Conservation (phyloP, 208 protist species). For the Blechomonas ayalai region DNA sequence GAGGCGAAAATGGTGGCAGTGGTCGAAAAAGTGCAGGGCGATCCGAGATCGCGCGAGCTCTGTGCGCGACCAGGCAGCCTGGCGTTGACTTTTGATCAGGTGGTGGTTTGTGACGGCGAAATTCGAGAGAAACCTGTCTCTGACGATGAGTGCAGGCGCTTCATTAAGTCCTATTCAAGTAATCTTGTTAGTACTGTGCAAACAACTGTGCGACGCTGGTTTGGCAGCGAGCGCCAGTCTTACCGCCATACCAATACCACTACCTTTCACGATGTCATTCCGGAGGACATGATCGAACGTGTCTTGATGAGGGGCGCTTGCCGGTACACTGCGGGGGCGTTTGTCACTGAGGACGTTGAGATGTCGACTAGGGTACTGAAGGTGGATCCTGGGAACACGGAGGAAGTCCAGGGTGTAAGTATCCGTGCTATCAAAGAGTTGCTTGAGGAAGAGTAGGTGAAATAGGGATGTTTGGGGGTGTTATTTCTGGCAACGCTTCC, state of each 20-base stretch:
- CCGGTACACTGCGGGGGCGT: slow-evolving; percentile 52
- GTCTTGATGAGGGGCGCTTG: slow-evolving; percentile 41
- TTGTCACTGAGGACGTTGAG: slow-evolving; percentile 75
- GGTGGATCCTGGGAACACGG: slow-evolving; percentile 35
- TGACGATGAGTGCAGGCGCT: slow-evolving; percentile 27
- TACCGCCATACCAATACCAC: slow-evolving; percentile 36
- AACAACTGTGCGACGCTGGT: slow-evolving; percentile 40
- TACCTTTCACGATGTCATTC: slow-evolving; percentile 52
- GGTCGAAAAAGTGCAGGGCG: slow-evolving; percentile 33
- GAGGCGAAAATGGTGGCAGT: slow-evolving; percentile 24
- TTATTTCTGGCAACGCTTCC: too few species aligned
- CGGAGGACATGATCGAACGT: slow-evolving; percentile 32
- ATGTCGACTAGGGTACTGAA: slow-evolving; percentile 28
- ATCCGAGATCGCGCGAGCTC: slow-evolving; percentile 11
- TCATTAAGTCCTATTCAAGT: slow-evolving; percentile 58
- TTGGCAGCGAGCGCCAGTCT: slow-evolving; percentile 16
- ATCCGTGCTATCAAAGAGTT: slow-evolving; percentile 14
- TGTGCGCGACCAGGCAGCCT: slow-evolving; percentile 17
- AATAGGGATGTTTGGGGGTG: too few species aligned
- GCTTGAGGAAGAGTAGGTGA: slow-evolving; percentile 6
- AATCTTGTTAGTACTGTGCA: slow-evolving; percentile 53
- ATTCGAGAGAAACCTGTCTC: slow-evolving; percentile 78
- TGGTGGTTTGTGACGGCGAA: slow-evolving; percentile 62
- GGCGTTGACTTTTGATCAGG: slow-evolving; percentile 81
- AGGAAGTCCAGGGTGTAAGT: slow-evolving; percentile 52